A percentile compares a stretch with the other conserved stretches of the same genome.
Evolutionary conservation across 2,329 filamentous ascomycete species (phyloP).

Genomic region (Epicoccum sorghinum): DNA sequence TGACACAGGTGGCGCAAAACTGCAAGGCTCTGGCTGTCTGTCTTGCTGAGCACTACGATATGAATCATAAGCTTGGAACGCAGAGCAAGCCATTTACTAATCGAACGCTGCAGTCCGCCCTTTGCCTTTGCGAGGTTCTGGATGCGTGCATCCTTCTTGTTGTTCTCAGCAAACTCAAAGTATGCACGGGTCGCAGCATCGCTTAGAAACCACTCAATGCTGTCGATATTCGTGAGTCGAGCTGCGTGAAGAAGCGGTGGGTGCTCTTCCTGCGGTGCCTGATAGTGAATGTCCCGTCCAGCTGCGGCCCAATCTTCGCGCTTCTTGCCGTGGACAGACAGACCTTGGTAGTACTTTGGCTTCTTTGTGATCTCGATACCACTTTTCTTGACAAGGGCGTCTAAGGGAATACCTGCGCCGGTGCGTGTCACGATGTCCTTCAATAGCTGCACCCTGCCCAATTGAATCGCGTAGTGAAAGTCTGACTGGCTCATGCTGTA

Average conservation of each 20-base stretch:
- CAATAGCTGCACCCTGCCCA: conserved; percentile 62
- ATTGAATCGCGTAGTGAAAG: conserved; percentile 48
- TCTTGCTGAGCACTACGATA: conserved; percentile 55
- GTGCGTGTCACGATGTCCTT: conserved; percentile 68
- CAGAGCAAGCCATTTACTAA: conserved; percentile 64
- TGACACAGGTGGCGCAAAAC: conserved; percentile 71
- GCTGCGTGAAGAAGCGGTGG: conserved; percentile 69
- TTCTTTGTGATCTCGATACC: conserved; percentile 68
- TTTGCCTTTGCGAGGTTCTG: conserved; percentile 64
- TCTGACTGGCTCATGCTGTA: conserved; percentile 24
- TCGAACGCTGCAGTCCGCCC: conserved; percentile 67
- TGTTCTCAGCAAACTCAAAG: conserved; percentile 67
- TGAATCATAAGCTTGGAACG: conserved; percentile 64
- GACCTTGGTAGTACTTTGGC: conserved; percentile 75
- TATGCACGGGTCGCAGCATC: conserved; percentile 73
- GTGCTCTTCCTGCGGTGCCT: conserved; percentile 15
- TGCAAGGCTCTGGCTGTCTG: conserved; percentile 52
- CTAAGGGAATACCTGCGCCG: conserved; percentile 72
- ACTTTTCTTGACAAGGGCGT: conserved; percentile 68
- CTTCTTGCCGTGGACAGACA: conserved; percentile 71
- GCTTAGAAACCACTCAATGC: conserved; percentile 78
- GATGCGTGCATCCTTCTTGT: conserved; percentile 67
- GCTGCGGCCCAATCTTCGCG: conserved; percentile 69
- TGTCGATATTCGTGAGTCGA: conserved; percentile 63
- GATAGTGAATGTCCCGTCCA: conserved; percentile 15